Evolutionary conservation across 2,329 filamentous ascomycete species (phyloP), one percentile per base, ranked within the genome.

Genomic region (Madurella mycetomatis): DNA sequence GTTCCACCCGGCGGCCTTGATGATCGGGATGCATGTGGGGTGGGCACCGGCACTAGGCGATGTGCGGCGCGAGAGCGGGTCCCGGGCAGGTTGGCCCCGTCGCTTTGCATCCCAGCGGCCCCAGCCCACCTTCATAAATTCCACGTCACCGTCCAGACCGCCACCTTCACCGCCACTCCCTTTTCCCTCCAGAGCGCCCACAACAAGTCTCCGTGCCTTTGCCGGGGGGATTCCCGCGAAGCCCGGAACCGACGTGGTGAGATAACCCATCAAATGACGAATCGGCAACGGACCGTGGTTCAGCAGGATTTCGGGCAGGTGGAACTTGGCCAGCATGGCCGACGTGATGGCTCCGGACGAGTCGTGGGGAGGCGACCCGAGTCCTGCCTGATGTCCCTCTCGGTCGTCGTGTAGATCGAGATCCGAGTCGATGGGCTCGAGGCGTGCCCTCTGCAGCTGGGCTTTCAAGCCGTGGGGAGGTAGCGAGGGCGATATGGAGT

Each of bases 61-160:
- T 62, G 68, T 65, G 62, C 70, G 67, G 69, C 75, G 66, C 63
- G 68, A 58, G 42, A 50, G 50, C 53, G 66, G 60, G 56, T 75
- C 69, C 59, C 77, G 75, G 58, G 74, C 64, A 42, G 80, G 74
- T 58, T 88, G 82, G 51, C 86, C 88, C 64, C 84, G 84, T 68
- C 83, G 80, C 67, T 85, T 85, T 58, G 92, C 94, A 71, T 95
- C 88, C 92, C 92, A 99, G 62, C 91, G 85, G 56, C 94, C 94
- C 92, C 92, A 97, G 67, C 92, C 92, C 55, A 96, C 90, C 78
- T 97, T 97, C 71, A 95, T 88, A 68, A 95, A 97, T 67, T 86
- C 80, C 65, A 94, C 86, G 63, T 90, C 85, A 61, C 86, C 85
- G 58, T 85, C 78, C 57, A 81, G 68, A 53, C 82, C 81, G 57